Evolutionary conservation across 2,329 filamentous ascomycete species (phyloP).

Genomic region (Sclerotiophoma versabilis): DNA sequence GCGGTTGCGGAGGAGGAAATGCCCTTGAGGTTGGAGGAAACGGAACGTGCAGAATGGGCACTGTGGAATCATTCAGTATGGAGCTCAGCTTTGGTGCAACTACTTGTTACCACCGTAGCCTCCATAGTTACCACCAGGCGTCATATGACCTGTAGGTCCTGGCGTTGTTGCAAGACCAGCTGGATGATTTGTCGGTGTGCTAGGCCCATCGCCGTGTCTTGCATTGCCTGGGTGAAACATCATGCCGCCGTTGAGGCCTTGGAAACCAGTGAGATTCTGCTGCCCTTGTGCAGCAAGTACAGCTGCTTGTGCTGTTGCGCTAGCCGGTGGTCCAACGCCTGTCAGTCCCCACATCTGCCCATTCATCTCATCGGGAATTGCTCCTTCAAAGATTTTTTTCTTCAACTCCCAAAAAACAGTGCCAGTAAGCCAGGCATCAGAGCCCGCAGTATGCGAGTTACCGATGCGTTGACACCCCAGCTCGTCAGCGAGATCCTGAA

Average conservation of each 20-base stretch:
- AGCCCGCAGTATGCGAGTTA: constrained; percentile 88
- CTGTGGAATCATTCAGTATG: constrained; percentile 13
- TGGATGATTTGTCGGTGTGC: constrained; percentile 70
- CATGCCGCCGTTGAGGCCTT: constrained; percentile 47
- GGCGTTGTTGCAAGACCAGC: constrained; percentile 60
- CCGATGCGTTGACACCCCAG: constrained; percentile 90
- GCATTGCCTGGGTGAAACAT: constrained; percentile 51
- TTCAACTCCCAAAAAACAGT: constrained; percentile 94
- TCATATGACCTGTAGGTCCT: constrained; percentile 72
- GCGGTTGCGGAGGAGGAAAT: neutral
- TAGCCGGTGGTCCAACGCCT: constrained; percentile 60
- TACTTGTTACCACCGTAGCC: constrained; percentile 48
- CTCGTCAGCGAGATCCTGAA: constrained; percentile 93
- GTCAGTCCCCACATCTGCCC: constrained; percentile 95
- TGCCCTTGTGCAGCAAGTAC: constrained; percentile 53
- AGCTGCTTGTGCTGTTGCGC: constrained; percentile 62
- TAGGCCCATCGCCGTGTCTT: constrained; percentile 62
- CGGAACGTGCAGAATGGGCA: neutral
- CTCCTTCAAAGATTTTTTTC: constrained; percentile 84
- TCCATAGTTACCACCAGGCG: constrained; percentile 80
- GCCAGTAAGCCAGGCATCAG: constrained; percentile 90
- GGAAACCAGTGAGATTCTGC: constrained; percentile 39
- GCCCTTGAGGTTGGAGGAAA: neutral
- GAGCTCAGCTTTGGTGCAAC: constrained; percentile 1
- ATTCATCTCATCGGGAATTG: constrained; percentile 79